Conservation (phyloP, 2,329 filamentous ascomycete species). For the Talaromyces piceae region DNA sequence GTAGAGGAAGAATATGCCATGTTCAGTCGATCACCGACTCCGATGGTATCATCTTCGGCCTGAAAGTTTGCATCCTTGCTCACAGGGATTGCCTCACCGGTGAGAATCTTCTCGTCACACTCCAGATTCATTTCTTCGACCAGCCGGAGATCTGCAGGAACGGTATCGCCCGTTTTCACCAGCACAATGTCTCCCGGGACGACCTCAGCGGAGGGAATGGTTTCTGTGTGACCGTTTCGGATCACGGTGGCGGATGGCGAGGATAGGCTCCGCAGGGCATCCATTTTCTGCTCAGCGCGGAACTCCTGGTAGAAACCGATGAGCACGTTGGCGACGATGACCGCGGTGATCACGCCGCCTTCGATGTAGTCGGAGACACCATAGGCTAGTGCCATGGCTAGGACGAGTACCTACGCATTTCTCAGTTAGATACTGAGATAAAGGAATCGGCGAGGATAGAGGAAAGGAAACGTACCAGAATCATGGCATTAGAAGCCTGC, state of each 20-base stretch:
- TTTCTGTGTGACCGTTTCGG: slow-evolving; percentile 47
- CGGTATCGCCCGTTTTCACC: slow-evolving; percentile 49
- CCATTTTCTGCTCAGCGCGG: slow-evolving; percentile 53
- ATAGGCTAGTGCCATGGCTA: slow-evolving; percentile 61
- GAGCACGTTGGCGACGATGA: slow-evolving; percentile 51
- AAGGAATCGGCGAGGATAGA: not conserved
- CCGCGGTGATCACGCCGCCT: slow-evolving; percentile 51
- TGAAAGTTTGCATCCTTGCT: slow-evolving; percentile 41
- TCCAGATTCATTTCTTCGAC: slow-evolving; percentile 62
- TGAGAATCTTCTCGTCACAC: slow-evolving; percentile 60
- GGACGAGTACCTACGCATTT: slow-evolving; percentile 56
- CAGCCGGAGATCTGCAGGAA: slow-evolving; percentile 51
- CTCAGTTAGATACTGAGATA: no score
- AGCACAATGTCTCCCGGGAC: slow-evolving; percentile 53
- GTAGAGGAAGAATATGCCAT: slow-evolving; percentile 55
- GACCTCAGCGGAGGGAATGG: slow-evolving; percentile 48
- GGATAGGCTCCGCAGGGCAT: slow-evolving; percentile 48
- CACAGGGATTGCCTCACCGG: slow-evolving; percentile 55
- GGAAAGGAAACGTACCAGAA: slow-evolving; percentile 32
- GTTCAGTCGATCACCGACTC: slow-evolving; percentile 52
- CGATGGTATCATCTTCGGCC: slow-evolving; percentile 22
- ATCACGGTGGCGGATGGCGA: slow-evolving; percentile 51
- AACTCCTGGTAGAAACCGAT: slow-evolving; percentile 56
- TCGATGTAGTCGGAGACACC: slow-evolving; percentile 52
- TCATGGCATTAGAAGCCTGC: slow-evolving; percentile 51